Evolutionary conservation across 495 filamentous ascomycete genomes (phyloP), one percentile per base, ranked within the genome.

Genomic region (Penicillium maclennaniae): DNA sequence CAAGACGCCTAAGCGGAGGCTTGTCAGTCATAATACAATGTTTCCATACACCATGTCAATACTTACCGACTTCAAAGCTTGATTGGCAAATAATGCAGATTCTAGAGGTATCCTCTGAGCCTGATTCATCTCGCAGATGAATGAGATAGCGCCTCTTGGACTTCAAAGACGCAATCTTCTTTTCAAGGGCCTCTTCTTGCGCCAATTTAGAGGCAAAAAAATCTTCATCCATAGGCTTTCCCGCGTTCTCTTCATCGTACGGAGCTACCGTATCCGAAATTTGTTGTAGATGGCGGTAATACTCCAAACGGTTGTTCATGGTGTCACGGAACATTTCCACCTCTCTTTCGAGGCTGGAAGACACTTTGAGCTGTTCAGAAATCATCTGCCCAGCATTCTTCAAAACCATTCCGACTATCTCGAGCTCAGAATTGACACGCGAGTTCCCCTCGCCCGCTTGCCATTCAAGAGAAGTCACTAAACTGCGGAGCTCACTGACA

Each of bases 241-340:
- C 72, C 28, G 76, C 70, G 48, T 73, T 71, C 43, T 82, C 75
- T 38, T 82, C 77, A 55, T 89, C 84, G 40, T 86, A 86, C 7
- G 87, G 86, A 8, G 79, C 81, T 0, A 96, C 89, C 20, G 79
- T 90, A 68, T 96, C 91, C 0, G 92, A 97, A 31, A 97, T 82
- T 16, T 81, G 78, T 63, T 97, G 92, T 17, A 98, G 72, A 58
- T 96, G 92, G 0, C 86, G 82, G 66, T 96, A 96, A 54, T 87
- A 97, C 37, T 92, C 89, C 6, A 95, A 70, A 12, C 92, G 83
- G 43, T 83, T 76, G 59, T 96, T 96, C 79, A 89, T 87, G 0
- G 86, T 82, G 31, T 81, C 79, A 25, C 81, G 84, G 62, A 96
- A 93, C 34, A 84, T 66, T 34, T 92, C 84, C 5, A 91, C 63